Evolutionary conservation across 371 early-diverging fungal genomes (phyloP).

Genomic region (Fennellomyces sp.): DNA sequence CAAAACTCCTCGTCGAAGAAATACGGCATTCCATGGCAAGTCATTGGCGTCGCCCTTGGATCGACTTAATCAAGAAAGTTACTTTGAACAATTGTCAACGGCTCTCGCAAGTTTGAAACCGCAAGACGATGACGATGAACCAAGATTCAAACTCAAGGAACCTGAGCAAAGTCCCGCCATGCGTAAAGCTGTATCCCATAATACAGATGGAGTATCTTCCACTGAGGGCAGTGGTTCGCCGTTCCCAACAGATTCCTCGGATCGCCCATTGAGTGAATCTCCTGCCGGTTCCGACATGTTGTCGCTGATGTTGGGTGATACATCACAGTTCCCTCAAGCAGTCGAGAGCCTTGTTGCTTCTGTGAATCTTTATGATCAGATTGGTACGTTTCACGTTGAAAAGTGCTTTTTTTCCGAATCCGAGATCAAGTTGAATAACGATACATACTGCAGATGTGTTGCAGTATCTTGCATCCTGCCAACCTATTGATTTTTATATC

Average conservation of each 20-base stretch:
- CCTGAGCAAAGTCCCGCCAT: constrained; percentile 33
- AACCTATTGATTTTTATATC: constrained; percentile 60
- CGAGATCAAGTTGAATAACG: too few relatives aligned
- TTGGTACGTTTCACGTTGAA: constrained; percentile 31
- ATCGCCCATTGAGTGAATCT: neutral
- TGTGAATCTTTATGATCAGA: constrained; percentile 83
- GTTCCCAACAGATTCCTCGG: neutral
- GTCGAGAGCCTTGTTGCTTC: constrained; percentile 64
- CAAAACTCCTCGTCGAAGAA: constrained; percentile 52
- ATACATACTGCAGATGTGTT: constrained; percentile 69
- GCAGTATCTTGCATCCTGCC: constrained; percentile 80
- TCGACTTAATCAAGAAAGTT: constrained; percentile 37
- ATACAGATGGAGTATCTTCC: neutral
- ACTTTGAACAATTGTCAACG: constrained; percentile 43
- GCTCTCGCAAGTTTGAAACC: constrained; percentile 27
- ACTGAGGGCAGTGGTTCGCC: neutral
- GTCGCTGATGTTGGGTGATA: constrained; percentile 72
- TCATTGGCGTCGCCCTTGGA: constrained; percentile 38
- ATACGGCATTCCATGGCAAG: constrained; percentile 46
- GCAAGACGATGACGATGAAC: constrained; percentile 14
- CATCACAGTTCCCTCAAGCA: constrained; percentile 64
- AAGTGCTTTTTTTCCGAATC: neutral
- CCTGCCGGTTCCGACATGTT: constrained; percentile 34
- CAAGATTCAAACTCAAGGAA: constrained; percentile 55
- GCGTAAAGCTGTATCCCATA: neutral